Evolutionary conservation across 192 early-diverging fungal species (phyloP).

Genomic region (Dimargaris verticillata): DNA sequence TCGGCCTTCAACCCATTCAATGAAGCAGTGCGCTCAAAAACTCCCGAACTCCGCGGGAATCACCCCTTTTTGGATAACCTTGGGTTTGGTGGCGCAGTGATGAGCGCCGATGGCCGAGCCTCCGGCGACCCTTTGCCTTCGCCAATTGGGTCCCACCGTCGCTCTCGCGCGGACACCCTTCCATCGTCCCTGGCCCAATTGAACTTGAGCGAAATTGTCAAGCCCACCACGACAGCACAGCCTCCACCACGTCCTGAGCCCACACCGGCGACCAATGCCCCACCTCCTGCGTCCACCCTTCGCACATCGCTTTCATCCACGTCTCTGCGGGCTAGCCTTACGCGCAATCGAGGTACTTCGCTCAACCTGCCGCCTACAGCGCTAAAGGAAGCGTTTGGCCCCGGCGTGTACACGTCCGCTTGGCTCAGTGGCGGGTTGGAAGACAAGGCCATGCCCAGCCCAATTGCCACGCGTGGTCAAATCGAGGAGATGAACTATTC

Average conservation of each 20-base stretch:
- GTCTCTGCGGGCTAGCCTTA: not conserved
- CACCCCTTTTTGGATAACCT: conserved; percentile 12
- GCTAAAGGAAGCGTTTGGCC: conserved; percentile 33
- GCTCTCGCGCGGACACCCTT: conserved; percentile 30
- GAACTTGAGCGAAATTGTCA: conserved; percentile 5
- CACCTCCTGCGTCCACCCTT: conserved; percentile 22
- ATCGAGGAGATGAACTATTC: conserved; percentile 36
- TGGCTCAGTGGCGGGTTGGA: conserved; percentile 27
- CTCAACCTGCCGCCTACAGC: conserved; percentile 33
- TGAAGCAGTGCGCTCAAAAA: not conserved
- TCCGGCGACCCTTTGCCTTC: not conserved
- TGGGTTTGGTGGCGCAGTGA: conserved; percentile 7
- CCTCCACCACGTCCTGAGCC: conserved; percentile 14
- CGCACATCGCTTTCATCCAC: conserved; percentile 32
- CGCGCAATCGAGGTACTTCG: conserved; percentile 14
- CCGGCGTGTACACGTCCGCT: conserved; percentile 37
- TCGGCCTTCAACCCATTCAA: conserved; percentile 11
- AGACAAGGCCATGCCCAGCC: conserved; percentile 21
- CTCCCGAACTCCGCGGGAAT: conserved; percentile 9
- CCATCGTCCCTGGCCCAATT: conserved; percentile 20
- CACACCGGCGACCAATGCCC: conserved; percentile 16
- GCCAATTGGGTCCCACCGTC: conserved; percentile 16
- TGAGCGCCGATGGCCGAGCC: conserved; percentile 10
- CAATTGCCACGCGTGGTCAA: conserved; percentile 26
- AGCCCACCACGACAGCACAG: too few species aligned